Percentiles rank a stretch among this genome's conserved stretches.
Conservation (phyloP, 805 yeast genomes). For the Wickerhamiella azyma region DNA sequence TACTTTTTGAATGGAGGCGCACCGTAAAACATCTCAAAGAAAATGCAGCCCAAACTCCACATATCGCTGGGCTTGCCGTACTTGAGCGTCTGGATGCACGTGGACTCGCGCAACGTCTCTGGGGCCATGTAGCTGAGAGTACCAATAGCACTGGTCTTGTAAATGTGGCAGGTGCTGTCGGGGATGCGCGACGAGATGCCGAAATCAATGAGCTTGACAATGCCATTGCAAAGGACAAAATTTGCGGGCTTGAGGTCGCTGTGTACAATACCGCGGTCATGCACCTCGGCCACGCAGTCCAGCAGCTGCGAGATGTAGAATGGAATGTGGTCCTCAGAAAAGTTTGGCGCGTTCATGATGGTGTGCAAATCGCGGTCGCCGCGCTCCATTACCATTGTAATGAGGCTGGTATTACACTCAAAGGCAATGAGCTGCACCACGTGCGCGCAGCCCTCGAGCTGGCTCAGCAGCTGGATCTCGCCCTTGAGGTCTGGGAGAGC, state of each 20-base stretch:
- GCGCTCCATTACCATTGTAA: conserved; percentile 78
- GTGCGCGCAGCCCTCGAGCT: conserved; percentile 45
- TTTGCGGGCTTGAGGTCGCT: conserved; percentile 60
- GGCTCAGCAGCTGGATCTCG: conserved; percentile 62
- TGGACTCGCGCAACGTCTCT: conserved; percentile 63
- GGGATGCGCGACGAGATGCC: conserved; percentile 80
- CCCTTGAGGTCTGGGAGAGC: conserved; percentile 74
- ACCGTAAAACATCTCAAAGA: conserved; percentile 92
- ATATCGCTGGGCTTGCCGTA: conserved; percentile 93
- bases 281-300: conserved; percentile 79
- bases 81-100: conserved; percentile 37
- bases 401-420: conserved; percentile 46
- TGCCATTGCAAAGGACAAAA: conserved; percentile 49
- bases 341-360: conserved; percentile 35
- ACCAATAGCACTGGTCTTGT: conserved; percentile 81
- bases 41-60: conserved; percentile 96
- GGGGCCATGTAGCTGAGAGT: conserved; percentile 98
- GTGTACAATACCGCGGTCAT: conserved; percentile 70
- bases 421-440: conserved; percentile 69
- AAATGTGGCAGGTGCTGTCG: conserved; percentile 77
- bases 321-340: conserved; percentile 36
- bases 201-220: conserved; percentile 78
- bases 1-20: conserved; percentile 57
- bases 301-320: conserved; percentile 68
- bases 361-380: conserved; percentile 85